Conservation (phyloP, 805 yeast species). For the Lipomyces yamanashiensis region DNA sequence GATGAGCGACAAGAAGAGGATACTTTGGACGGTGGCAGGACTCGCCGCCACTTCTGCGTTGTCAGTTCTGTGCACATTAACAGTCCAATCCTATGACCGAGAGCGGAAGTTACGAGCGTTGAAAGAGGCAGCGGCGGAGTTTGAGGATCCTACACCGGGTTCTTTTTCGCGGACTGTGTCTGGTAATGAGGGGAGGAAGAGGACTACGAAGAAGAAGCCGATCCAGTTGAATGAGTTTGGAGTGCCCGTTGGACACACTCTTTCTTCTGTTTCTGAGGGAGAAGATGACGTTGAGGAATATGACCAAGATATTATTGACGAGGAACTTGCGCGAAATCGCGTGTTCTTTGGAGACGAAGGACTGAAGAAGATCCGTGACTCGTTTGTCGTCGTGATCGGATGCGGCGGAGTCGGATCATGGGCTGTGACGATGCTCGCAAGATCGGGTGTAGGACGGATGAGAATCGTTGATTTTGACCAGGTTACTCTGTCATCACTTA, state of each 20-base stretch:
- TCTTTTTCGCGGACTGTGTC: constrained; percentile 10
- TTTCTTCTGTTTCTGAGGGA: constrained; percentile 4
- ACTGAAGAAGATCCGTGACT: constrained; percentile 68
- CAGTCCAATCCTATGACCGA: constrained; percentile 20
- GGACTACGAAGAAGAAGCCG: constrained; percentile 5
- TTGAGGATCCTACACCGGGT: constrained; percentile 6
- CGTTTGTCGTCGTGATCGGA: constrained; percentile 80
- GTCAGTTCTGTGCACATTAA: constrained; percentile 22
- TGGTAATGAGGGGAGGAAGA: not conserved
- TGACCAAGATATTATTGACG: constrained; percentile 66
- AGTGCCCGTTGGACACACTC: constrained; percentile 15
- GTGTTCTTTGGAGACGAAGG: constrained; percentile 91
- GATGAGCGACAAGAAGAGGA: constrained; percentile 3
- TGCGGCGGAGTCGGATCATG: constrained; percentile 99
- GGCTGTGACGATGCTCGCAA: constrained; percentile 86
- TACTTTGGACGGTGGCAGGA: constrained; percentile 3
- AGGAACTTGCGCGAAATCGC: constrained; percentile 90
- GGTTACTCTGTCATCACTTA: constrained; percentile 86
- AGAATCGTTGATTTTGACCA: constrained; percentile 94
- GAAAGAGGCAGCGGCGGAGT: constrained; percentile 14
- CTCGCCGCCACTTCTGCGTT: constrained; percentile 28
- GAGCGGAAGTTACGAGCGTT: constrained; percentile 15
- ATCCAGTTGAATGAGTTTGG: constrained; percentile 22
- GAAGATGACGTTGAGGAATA: constrained; percentile 3
- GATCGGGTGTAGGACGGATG: constrained; percentile 84